Base-by-base conservation (phyloP, 805 yeast genomes). In the Ogataea trehalophila region DNA sequence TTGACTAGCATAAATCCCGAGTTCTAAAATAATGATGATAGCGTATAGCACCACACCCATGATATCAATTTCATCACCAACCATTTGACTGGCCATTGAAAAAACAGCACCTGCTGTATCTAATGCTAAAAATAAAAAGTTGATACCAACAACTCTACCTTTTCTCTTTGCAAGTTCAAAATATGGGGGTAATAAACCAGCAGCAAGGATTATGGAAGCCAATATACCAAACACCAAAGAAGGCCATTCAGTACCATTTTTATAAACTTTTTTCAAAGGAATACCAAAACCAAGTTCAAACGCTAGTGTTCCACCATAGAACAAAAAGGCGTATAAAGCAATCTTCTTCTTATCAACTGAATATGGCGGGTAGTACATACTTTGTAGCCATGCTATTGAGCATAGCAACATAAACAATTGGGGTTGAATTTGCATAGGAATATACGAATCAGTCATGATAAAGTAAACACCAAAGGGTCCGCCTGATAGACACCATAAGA, bases 381-480 rank as follows among this genome's bases (percentile, higher is more conserved):
- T 68, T 73, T 94, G 90, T 31, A 73, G 63, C 75, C 82, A 89
- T 11, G 91, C 77, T 1, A 86, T 59, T 2, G 79, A 61, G 55
- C 94, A 81, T 50, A 90, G 80, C 16, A 77, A 59, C 45, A 87
- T 80, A 69, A 92, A 91, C 11, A 90, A 64, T 65, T 86, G 90
- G 0, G 98, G 97, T 67, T 92, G 98, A 33, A 92, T 72, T 63
- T 85, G 83, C 51, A 92, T 72, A 0, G 96, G 92, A 2, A 88
- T 74, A 44, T 84, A 83, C 0, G 91, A 82, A 49, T 80, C 76
- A 37, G 79, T 80, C 1, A 83, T 79, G 43, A 87, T 70, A 58
- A 91, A 90, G 64, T 88, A 92, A n/a, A 87, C 83, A 14, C 85
- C 81, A 63, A 91, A 89, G 4, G 97, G 96, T 1, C 89, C 75